phyloP scores from a whole-genome alignment of 805 yeast genomes.

The Brettanomyces bruxellensis region DNA sequence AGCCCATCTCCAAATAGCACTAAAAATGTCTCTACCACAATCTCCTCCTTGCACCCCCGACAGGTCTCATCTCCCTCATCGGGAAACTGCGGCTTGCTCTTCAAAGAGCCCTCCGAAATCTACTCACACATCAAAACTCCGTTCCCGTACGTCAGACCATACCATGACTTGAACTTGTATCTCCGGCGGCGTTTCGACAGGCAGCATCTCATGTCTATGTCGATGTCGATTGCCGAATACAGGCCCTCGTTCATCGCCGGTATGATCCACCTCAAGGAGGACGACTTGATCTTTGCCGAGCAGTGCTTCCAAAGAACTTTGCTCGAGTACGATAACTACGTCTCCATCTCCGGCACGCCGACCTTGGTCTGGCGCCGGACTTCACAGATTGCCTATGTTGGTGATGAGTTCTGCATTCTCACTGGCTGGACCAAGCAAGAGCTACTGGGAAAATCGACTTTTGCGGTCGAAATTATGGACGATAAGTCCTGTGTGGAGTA shows the following conservation, averaged over 20 bases:
- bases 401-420: constrained; percentile 83
- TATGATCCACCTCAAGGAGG: constrained; percentile 79
- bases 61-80: neutral
- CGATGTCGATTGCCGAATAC: constrained; percentile 81
- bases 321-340: constrained; percentile 79
- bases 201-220: constrained; percentile 60
- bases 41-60: neutral
- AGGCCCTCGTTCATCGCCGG: constrained; percentile 92
- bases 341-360: constrained; percentile 83
- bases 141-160: constrained; percentile 85
- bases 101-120: constrained; percentile 65
- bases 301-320: constrained; percentile 92
- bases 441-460: constrained; percentile 56
- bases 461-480: constrained; percentile 78
- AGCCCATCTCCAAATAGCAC: neutral
- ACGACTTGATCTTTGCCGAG: constrained; percentile 90
- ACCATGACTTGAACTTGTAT: constrained; percentile 71
- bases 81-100: constrained; percentile 32
- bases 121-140: constrained; percentile 70
- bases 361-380: constrained; percentile 94
- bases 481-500: constrained; percentile 82
- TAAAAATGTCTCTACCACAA: no score
- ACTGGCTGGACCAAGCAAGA: constrained; percentile 85
- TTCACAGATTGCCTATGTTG: constrained; percentile 90
- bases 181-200: constrained; percentile 62